Percentiles rank a stretch among this genome's conserved stretches.
Evolutionary conservation across 2,329 filamentous ascomycete species (phyloP).

Genomic region (Verticillium nubilum): DNA sequence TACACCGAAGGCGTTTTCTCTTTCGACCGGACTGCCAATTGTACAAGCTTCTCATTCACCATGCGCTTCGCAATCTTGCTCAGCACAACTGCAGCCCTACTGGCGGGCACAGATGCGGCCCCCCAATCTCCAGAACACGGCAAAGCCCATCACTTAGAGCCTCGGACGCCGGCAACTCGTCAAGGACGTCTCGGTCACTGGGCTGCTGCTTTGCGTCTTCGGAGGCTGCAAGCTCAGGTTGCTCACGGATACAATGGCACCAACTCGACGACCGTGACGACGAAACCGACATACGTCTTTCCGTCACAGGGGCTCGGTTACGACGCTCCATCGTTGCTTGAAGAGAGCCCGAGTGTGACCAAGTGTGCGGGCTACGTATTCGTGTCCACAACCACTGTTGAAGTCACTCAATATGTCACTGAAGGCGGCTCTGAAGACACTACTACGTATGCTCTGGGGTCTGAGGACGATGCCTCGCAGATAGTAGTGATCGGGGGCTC

Average conservation of each 20-base stretch:
- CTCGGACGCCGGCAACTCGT: neutral
- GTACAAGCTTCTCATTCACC: neutral
- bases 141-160: neutral
- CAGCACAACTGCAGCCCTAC: neutral
- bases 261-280: constrained; percentile 1
- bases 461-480: neutral
- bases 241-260: constrained; percentile 5
- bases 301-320: neutral
- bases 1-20: neutral
- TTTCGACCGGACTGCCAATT: neutral
- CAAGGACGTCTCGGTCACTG: neutral
- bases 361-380: constrained; percentile 8
- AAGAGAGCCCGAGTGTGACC: neutral
- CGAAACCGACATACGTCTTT: neutral
- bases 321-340: neutral
- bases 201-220: neutral
- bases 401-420: constrained; percentile 25
- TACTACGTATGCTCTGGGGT: neutral
- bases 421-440: constrained; percentile 16
- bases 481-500: neutral
- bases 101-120: neutral
- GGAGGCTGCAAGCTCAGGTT: neutral
- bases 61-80: neutral
- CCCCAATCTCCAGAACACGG: neutral
- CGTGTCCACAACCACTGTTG: constrained; percentile 24